Conservation (phyloP, 306 rosid genomes). For the Phaseolus lunatus region DNA sequence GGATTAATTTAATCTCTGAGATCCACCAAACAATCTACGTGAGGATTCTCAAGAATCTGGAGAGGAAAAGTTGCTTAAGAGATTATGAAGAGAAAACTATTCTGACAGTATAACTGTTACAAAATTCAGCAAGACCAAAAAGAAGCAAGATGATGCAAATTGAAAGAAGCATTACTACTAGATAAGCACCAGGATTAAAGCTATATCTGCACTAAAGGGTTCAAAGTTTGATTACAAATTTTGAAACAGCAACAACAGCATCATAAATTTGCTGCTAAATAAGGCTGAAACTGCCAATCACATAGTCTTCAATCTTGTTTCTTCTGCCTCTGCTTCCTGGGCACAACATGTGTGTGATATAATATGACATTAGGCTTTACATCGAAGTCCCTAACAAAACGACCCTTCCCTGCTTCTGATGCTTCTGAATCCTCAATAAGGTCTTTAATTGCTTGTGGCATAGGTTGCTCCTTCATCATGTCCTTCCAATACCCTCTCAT, state of each 20-base stretch:
- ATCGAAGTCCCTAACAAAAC: slow-evolving; percentile 58
- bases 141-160: neutral
- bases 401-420: slow-evolving; percentile 40
- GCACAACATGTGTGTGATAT: slow-evolving; percentile 53
- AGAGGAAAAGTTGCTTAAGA: neutral
- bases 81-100: neutral
- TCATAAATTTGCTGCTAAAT: slow-evolving; percentile 23
- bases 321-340: slow-evolving; percentile 32
- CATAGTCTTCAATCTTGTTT: slow-evolving; percentile 23
- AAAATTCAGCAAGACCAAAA: neutral
- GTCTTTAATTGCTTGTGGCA: slow-evolving; percentile 67
- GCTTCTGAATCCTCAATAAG: slow-evolving; percentile 48
- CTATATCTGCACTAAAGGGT: neutral
- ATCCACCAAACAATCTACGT: neutral
- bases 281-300: slow-evolving; percentile 2
- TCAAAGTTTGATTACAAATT: neutral
- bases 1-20: too few relatives aligned
- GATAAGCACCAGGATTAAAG: slow-evolving; percentile 3
- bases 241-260: neutral
- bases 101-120: neutral
- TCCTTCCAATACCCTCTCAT: slow-evolving; percentile 62
- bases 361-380: slow-evolving; percentile 56
- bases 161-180: neutral
- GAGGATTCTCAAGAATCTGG: neutral
- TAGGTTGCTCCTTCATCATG: slow-evolving; percentile 60